Base-by-base conservation (phyloP, 2,329 filamentous ascomycete genomes). In the Blastomyces percursus region DNA sequence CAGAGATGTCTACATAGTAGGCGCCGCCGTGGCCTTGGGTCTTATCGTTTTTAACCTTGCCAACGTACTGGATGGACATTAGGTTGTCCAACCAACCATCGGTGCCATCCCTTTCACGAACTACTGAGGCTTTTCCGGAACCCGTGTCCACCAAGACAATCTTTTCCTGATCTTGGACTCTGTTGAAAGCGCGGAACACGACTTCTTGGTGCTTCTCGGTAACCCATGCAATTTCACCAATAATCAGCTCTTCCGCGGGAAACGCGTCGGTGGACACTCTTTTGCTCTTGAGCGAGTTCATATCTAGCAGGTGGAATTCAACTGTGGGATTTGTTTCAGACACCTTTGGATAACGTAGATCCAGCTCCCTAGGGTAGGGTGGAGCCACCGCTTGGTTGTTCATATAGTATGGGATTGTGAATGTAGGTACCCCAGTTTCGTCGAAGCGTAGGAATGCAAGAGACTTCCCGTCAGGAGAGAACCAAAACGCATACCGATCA, bases 371-470 rank as follows among this genome's bases (percentile, higher is more conserved):
- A 1, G 86, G 86, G 68, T 89, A 89, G 0, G 80, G 74, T 0
- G 84, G 84, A 0, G 85, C 83, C 16, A 84, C 71, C 30, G 81
- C 73, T 63, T 83, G 72, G 62, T 80, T 77, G 61, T 83, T 78
- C 82, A 86, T 87, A 71, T 84, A 89, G 72, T 87, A 88, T 0
- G 84, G 84, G 12, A 89, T 79, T 0, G 81, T 84, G 71, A 84
- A 88, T 0, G 85, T 87, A 2, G 79, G 81, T 7, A 89, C 86
- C 0, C 85, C 86, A 0, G 85, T 87, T 76, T 89, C 84, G 72
- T 96, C 92, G 21, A 92, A 96, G 42, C 90, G 86, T 65, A 96
- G 79, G 74, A 94, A 96, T 21, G 92, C 90, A 62, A 96, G 76
- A 71, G 88, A 94, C 69, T 89, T 86, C 60, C 91, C 91, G 72